A percentile compares a stretch with the other conserved stretches of the same genome.
These are phyloP conservation scores for Lepiota brunneoincarnata DNA, from an alignment of 768 basidiomycete species.

Conservation along the genomic window DNA sequence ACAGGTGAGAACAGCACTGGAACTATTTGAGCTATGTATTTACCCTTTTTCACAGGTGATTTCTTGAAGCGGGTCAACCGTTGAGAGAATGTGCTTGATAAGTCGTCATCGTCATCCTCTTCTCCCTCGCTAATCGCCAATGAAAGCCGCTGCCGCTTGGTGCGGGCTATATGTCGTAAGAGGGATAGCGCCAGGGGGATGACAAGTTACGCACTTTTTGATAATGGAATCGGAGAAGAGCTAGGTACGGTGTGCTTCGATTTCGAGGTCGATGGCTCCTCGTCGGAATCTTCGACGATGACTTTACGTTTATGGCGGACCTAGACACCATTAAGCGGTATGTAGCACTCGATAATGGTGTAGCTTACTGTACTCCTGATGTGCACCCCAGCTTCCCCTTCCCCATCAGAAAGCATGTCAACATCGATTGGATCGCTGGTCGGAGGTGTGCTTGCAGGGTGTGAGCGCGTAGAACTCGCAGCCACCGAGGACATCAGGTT, in stretches of 20 bases:
- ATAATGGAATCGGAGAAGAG: conserved; percentile 37
- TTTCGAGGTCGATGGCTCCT: conserved; percentile 34
- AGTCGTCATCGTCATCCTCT: conserved; percentile 51
- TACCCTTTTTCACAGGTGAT: conserved; percentile 55
- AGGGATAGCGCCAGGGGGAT: neutral
- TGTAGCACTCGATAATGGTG: conserved; percentile 24
- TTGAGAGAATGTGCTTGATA: conserved; percentile 50
- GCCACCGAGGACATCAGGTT: conserved; percentile 38
- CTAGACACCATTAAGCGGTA: conserved; percentile 14
- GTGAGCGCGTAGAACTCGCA: conserved; percentile 42
- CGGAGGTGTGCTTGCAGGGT: conserved; percentile 62
- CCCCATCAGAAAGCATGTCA: conserved; percentile 62
- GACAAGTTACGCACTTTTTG: conserved; percentile 24
- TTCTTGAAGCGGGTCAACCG: conserved; percentile 65
- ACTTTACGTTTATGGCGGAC: conserved; percentile 64
- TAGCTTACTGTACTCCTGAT: conserved; percentile 22
- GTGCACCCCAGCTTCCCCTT: conserved; percentile 34
- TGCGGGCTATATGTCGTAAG: conserved; percentile 30
- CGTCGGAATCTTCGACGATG: conserved; percentile 68
- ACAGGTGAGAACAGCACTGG: neutral
- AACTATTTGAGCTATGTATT: conserved; percentile 7
- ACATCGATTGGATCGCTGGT: conserved; percentile 79
- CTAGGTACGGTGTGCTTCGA: conserved; percentile 21
- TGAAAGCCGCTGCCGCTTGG: conserved; percentile 63
- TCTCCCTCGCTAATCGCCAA: conserved; percentile 48